These are phyloP conservation scores for Coemansia javaensis DNA, from an alignment of 192 early-diverging fungal genomes.

Conservation along the genomic window DNA sequence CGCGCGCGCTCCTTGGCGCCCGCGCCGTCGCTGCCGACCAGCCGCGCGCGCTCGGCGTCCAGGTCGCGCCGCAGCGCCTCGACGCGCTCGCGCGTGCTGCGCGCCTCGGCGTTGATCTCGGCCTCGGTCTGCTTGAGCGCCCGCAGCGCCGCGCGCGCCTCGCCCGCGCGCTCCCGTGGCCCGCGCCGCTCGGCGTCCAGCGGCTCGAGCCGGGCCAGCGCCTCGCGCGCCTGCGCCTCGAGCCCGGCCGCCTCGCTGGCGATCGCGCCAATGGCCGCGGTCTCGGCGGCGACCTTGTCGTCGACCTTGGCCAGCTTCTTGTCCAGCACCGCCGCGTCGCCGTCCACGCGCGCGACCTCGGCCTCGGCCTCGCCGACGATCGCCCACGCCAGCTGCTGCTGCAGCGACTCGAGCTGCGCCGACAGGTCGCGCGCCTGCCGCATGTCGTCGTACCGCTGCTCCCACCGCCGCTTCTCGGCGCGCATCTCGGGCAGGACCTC, in stretches of 20 bases:
- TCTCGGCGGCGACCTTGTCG: constrained; percentile 52
- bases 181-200: constrained; percentile 16
- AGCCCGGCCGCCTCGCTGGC: constrained; percentile 37
- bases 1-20: constrained; percentile 21
- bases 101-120: constrained; percentile 46
- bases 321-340: constrained; percentile 17
- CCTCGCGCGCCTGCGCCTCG: constrained; percentile 18
- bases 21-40: constrained; percentile 30
- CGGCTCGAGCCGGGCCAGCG: constrained; percentile 19
- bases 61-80: constrained; percentile 24
- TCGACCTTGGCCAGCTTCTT: constrained; percentile 41
- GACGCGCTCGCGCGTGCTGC: constrained; percentile 38
- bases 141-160: constrained; percentile 20
- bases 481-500: constrained; percentile 69
- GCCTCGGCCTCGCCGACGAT: constrained; percentile 53
- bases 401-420: constrained; percentile 51
- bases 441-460: constrained; percentile 65
- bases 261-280: constrained; percentile 40
- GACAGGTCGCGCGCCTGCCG: constrained; percentile 57
- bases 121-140: constrained; percentile 37
- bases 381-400: constrained; percentile 76
- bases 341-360: constrained; percentile 30
- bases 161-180: constrained; percentile 10
- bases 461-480: constrained; percentile 60
- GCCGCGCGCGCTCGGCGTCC: constrained; percentile 22